Evolutionary conservation across 352 stramenopile species (phyloP).

Genomic region (Phytophthora boehmeriae): DNA sequence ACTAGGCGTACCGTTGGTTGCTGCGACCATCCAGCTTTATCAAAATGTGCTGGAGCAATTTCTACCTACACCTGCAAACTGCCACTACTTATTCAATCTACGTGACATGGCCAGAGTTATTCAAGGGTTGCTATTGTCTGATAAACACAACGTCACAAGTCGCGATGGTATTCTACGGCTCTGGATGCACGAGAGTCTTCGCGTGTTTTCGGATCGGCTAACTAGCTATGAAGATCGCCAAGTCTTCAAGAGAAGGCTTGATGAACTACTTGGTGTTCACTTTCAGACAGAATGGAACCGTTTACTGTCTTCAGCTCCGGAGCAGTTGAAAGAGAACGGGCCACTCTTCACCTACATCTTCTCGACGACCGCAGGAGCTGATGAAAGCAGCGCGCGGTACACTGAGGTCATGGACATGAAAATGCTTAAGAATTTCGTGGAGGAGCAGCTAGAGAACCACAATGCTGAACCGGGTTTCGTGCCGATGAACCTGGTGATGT

Average conservation of each 20-base stretch:
- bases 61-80: slow-evolving; percentile 89
- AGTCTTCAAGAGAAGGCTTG: slow-evolving; percentile 89
- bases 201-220: slow-evolving; percentile 92
- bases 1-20: slow-evolving; percentile 67
- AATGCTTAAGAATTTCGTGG: slow-evolving; percentile 86
- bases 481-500: slow-evolving; percentile 92
- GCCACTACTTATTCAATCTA: slow-evolving; percentile 91
- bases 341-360: slow-evolving; percentile 86
- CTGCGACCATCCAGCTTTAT: slow-evolving; percentile 89
- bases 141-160: slow-evolving; percentile 78
- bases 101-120: slow-evolving; percentile 91
- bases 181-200: slow-evolving; percentile 91
- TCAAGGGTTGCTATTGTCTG: slow-evolving; percentile 77
- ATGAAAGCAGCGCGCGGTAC: slow-evolving; percentile 54
- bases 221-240: slow-evolving; percentile 88
- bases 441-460: slow-evolving; percentile 93
- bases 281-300: slow-evolving; percentile 85
- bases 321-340: slow-evolving; percentile 80
- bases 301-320: slow-evolving; percentile 55
- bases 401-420: slow-evolving; percentile 88
- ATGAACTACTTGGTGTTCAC: slow-evolving; percentile 73
- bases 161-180: slow-evolving; percentile 79
- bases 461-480: slow-evolving; percentile 89
- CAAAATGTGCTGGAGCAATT: slow-evolving; percentile 85
- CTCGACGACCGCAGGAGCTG: slow-evolving; percentile 36